Evolutionary conservation across 306 rosid genomes (phyloP).

Genomic region (Cyclanthera cordifolia): DNA sequence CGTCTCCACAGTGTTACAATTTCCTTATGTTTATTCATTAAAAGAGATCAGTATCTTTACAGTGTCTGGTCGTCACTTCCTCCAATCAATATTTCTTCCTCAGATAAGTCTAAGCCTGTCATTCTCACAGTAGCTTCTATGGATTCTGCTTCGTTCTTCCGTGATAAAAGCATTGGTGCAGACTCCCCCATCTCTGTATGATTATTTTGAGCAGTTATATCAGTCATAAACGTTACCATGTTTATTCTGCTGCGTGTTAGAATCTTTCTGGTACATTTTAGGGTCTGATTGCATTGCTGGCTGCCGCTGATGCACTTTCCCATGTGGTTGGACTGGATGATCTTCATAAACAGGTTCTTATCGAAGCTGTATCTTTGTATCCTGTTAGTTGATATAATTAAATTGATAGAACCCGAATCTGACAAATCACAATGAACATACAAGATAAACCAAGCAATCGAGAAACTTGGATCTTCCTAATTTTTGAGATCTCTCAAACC

Average conservation of each 20-base stretch:
- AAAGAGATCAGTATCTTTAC: conserved; percentile 30
- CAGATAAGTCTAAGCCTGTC: conserved; percentile 46
- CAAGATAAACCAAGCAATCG: too few species aligned
- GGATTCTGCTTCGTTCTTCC: conserved; percentile 96
- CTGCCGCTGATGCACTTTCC: conserved; percentile 80
- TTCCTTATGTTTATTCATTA: not conserved
- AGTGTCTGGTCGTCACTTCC: conserved; percentile 98
- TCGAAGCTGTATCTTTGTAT: not conserved
- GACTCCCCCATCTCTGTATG: conserved; percentile 87
- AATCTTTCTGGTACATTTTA: conserved; percentile 23
- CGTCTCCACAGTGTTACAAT: conserved; percentile 2
- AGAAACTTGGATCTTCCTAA: too few species aligned
- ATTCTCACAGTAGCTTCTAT: conserved; percentile 62
- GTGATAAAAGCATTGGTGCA: conserved; percentile 78
- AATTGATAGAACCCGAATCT: too few species aligned
- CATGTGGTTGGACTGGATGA: conserved; percentile 42
- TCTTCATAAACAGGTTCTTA: conserved; percentile 61
- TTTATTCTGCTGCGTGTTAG: conserved; percentile 10
- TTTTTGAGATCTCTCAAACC: too few species aligned
- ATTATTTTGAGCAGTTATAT: conserved; percentile 9
- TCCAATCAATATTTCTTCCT: conserved; percentile 52
- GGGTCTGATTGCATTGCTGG: conserved; percentile 80
- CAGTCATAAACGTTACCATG: not conserved
- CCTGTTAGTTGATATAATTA: too few species aligned
- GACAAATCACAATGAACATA: too few species aligned